Base-by-base conservation (phyloP, 2,329 filamentous ascomycete genomes). In the Beauveria bassiana region DNA sequence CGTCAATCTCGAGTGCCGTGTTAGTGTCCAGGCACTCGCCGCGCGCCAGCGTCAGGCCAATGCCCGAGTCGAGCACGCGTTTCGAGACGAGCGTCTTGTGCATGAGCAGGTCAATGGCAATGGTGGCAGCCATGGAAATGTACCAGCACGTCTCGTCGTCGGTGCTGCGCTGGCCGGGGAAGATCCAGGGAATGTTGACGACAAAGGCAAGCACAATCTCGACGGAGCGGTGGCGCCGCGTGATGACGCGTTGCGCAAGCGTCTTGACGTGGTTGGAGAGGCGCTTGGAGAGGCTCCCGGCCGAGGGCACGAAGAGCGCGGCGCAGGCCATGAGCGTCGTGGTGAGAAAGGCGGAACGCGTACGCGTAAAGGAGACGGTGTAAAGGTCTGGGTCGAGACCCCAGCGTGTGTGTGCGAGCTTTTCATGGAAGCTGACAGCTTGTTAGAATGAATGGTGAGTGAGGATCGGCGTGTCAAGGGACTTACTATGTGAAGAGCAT, bases 151-250 rank as follows among this genome's bases (percentile, higher is more conserved):
- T 89, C 67, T 90, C 87, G 63, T 91, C 88, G 65, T 90, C 87
- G 10, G 86, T 86, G 70, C 84, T 86, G 67, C 88, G 85, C 62
- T 82, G 75, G 2, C 86, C 85, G 1, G 86, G 85, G 34, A 84
- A 83, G 81, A 90, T 89, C 88, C 88, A 91, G 0, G 88, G 88
- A 7, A 91, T 82, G 64, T 90, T 90, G 38, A 89, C 81, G 84
- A 91, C 87, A 68, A 90, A 90, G 0, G 86, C 88, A 1, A 91
- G 75, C 0, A 91, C 85, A 61, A 91, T 89, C 69, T 91, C 88
- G 6, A 89, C 86, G 0, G 88, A 91, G 61, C 86, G 82, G 67
- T 85, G 81, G 2, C 86, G 82, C 51, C 82, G 79, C 0, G 79
- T 74, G 55, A 87, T 84, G 49, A 90, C 80, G 31, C 82, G 79